Evolutionary conservation across 2,329 filamentous ascomycete species (phyloP), one percentile per base, ranked within the genome.

Genomic region (Trichoderma atrobrunneum): DNA sequence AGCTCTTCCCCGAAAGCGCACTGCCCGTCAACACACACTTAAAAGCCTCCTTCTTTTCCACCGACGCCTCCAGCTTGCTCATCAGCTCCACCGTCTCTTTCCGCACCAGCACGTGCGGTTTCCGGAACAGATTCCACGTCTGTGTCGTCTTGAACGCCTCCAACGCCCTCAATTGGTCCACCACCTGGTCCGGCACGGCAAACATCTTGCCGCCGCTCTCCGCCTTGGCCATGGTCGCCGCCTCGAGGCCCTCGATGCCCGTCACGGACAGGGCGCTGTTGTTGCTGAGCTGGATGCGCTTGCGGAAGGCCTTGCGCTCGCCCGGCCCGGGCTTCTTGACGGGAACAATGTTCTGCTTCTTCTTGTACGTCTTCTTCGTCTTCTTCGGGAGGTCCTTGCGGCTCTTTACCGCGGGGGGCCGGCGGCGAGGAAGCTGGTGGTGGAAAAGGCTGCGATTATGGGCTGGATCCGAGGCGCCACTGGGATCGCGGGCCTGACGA

Each of bases 101-200:
- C 76, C 95, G 88, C 74, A 97, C 84, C 79, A 99, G 84, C 69
- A 92, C 89, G 71, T 93, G 92, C 30, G 96, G 96, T 75, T 90
- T 88, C 76, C 93, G 86, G 83, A 98, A 99, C 78, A 97, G 84
- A 72, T 87, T 88, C 95, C 96, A 99, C 75, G 89, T 90, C 86
- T 98, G 96, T 28, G 90, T 93, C 26, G 90, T 86, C 87, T 97
- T 97, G 86, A 99, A 99, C 4, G 93, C 94, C 79, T 97, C 93
- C 69, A 92, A 86, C n/a, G 90, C 88, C 77, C 94, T 88, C 84
- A 99, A 85, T 80, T 91, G 89, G 83, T 97, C 94, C 65, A 98
- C 87, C 65, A 94, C 84, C 1, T 84, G 82, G 56, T 90, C 89
- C 8, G 92, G 90, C 32, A 98, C 82, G 2, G 88, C 88, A 67